phyloP scores from a whole-genome alignment of 306 rosid genomes.

The Prosopis cineraria region DNA sequence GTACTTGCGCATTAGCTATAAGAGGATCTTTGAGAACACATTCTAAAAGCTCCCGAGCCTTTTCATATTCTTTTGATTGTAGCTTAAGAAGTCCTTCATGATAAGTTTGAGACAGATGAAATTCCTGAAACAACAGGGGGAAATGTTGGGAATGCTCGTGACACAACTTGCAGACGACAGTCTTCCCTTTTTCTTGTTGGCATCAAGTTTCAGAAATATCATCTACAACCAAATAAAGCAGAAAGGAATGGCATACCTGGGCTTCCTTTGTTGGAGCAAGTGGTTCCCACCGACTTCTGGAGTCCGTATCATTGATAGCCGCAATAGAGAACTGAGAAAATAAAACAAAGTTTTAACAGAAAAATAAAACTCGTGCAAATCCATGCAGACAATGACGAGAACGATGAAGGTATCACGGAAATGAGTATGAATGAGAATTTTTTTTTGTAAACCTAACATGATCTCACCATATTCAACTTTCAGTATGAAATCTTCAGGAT shows the following conservation, averaged over 20 bases:
- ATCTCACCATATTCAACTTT: slow-evolving; percentile 34
- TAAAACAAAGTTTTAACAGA: neutral
- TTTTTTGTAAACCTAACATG: neutral
- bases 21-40: slow-evolving; percentile 85
- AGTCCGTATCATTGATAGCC: slow-evolving; percentile 88
- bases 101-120: slow-evolving; percentile 89
- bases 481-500: slow-evolving; percentile 18
- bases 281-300: slow-evolving; percentile 86
- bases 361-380: slow-evolving; percentile 12
- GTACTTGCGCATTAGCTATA: slow-evolving; percentile 68
- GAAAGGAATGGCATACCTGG: slow-evolving; percentile 54
- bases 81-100: slow-evolving; percentile 90
- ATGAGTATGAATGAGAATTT: slow-evolving; percentile 7
- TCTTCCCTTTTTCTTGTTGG: neutral
- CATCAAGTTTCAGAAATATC: slow-evolving; percentile 2
- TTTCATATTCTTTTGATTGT: slow-evolving; percentile 81
- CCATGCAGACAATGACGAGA: slow-evolving; percentile 10
- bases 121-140: slow-evolving; percentile 64
- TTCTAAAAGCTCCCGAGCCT: slow-evolving; percentile 81
- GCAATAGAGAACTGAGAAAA: slow-evolving; percentile 81
- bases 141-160: neutral
- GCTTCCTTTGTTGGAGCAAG: slow-evolving; percentile 98
- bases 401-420: neutral
- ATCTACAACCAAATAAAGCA: neutral
- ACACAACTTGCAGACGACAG: neutral